A percentile compares a stretch with the other conserved stretches of the same genome.
These are phyloP conservation scores for Musa balbisiana DNA, from an alignment of 202 grass and related monocot species.

Conservation along the genomic window DNA sequence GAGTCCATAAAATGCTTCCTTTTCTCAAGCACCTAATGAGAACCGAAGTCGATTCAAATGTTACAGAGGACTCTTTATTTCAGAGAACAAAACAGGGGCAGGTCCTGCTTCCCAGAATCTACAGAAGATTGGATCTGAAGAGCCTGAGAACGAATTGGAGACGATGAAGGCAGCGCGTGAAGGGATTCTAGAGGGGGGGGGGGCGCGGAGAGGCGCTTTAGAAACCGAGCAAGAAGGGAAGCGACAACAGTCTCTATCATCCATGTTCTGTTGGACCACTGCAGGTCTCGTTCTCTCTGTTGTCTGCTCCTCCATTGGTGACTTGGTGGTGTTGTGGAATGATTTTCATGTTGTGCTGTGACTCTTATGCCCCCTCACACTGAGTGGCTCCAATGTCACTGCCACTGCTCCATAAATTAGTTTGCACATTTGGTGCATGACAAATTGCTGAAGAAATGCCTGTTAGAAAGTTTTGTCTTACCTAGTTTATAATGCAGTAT, in stretches of 20 bases:
- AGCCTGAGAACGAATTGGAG: not conserved
- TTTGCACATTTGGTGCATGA: too few species aligned
- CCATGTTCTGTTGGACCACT: not conserved
- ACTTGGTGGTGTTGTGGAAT: too few species aligned
- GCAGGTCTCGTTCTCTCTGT: not conserved
- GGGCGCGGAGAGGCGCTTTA: not conserved
- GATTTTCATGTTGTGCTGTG: not conserved
- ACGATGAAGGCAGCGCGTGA: not conserved
- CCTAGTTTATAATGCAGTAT: too few species aligned
- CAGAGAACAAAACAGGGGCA: not conserved
- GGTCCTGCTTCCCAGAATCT: not conserved
- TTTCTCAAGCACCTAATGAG: too few species aligned
- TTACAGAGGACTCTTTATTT: not conserved
- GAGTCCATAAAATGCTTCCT: not conserved
- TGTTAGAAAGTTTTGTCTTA: too few species aligned
- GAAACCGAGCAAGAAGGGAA: slow-evolving; percentile 6
- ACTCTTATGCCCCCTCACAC: not conserved
- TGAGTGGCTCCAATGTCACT: too few species aligned
- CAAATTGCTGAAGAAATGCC: too few species aligned
- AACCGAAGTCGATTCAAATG: not conserved
- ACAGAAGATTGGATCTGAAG: not conserved
- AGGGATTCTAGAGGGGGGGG: not conserved
- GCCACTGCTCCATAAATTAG: too few species aligned
- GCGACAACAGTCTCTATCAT: not conserved
- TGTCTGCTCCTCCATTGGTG: not conserved